Conservation (phyloP, 768 basidiomycete genomes). For the Collybia sordida region DNA sequence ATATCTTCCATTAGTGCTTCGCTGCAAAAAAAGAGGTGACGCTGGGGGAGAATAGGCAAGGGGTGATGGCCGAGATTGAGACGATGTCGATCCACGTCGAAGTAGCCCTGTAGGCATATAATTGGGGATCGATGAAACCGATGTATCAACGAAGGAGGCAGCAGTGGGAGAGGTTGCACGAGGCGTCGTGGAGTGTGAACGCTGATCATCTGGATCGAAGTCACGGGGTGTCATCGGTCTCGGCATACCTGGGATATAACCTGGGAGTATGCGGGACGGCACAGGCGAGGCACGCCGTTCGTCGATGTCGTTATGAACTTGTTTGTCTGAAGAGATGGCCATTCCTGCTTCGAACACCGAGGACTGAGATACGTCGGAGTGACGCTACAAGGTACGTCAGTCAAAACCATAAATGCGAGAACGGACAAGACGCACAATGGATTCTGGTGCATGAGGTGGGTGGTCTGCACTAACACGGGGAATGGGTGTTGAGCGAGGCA, state of each 20-base stretch:
- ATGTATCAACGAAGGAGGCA: constrained; percentile 29
- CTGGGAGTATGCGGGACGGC: constrained; percentile 65
- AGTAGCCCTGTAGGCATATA: constrained; percentile 36
- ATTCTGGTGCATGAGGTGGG: constrained; percentile 19
- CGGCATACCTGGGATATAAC: constrained; percentile 90
- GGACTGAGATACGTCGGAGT: constrained; percentile 34
- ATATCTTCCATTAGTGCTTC: constrained; percentile 62
- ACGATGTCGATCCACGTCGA: constrained; percentile 58
- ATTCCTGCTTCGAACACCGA: constrained; percentile 60
- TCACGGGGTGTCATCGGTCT: constrained; percentile 90
- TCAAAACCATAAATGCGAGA: constrained; percentile 2
- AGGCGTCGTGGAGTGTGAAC: constrained; percentile 74
- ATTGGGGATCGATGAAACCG: constrained; percentile 31
- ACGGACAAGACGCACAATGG: constrained; percentile 25
- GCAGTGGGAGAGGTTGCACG: constrained; percentile 70
- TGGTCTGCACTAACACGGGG: constrained; percentile 38
- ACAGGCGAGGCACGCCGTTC: constrained; percentile 60
- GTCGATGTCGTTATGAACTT: constrained; percentile 44
- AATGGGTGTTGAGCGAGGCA: constrained; percentile 61
- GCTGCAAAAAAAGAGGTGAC: constrained; percentile 51
- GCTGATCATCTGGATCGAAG: constrained; percentile 68
- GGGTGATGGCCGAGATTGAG: constrained; percentile 47
- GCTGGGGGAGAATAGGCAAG: constrained; percentile 49
- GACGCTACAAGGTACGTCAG: constrained; percentile 21
- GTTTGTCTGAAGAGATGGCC: constrained; percentile 68